phyloP scores from a whole-genome alignment of 257 asterid species.

The Penstemon eatonii region DNA sequence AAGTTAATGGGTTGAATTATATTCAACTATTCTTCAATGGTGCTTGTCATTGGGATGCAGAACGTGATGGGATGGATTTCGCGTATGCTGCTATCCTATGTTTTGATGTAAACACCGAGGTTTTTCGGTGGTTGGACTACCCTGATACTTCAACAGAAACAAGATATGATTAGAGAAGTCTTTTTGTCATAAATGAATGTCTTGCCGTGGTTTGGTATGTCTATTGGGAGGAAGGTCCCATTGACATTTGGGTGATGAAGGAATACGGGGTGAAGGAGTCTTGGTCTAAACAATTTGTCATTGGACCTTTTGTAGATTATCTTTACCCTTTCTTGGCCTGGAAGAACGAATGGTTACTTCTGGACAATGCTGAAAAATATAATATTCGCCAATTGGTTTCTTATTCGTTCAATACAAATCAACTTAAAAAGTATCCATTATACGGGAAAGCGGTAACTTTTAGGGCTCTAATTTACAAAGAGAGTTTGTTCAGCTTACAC shows the following conservation, averaged over 20 bases:
- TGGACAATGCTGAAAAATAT: not conserved
- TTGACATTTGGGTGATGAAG: too few species aligned
- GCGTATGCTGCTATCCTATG: not conserved
- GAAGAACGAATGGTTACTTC: not conserved
- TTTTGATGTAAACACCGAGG: not conserved
- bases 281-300: slow-evolving; percentile 1
- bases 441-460: not conserved
- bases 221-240: not conserved
- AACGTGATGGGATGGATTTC: not conserved
- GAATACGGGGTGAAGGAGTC: slow-evolving; percentile 12
- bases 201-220: slow-evolving; percentile 10
- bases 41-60: slow-evolving; percentile 9
- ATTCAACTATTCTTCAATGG: slow-evolving; percentile 4
- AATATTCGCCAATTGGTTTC: not conserved
- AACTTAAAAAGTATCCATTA: not conserved
- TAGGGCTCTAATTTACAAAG: not conserved
- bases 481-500: not conserved
- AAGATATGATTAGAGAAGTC: not conserved
- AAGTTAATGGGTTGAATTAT: too few species aligned
- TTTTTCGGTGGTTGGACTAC: not conserved
- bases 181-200: slow-evolving; percentile 14
- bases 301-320: not conserved
- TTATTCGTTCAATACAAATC: not conserved
- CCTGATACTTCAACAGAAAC: not conserved
- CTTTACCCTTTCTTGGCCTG: not conserved